Conservation (phyloP, 257 asterid species). For the Salvia hispanica region DNA sequence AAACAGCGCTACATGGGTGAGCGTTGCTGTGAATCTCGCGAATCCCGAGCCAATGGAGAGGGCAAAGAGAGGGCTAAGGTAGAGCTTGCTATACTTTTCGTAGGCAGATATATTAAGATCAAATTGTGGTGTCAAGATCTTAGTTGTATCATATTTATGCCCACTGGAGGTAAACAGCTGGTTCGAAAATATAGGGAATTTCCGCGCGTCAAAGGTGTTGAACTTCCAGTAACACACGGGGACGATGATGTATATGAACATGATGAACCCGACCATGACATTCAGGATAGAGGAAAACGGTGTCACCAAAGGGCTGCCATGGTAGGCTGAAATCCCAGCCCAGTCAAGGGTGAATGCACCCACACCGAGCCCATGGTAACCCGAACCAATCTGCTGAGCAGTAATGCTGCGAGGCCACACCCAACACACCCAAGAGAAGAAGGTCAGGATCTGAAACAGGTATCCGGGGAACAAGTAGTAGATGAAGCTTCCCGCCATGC, state of each 20-base stretch:
- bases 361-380: slow-evolving; percentile 90
- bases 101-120: slow-evolving; percentile 79
- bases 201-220: slow-evolving; percentile 82
- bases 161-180: slow-evolving; percentile 76
- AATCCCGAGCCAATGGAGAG: slow-evolving; percentile 95
- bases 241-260: slow-evolving; percentile 86
- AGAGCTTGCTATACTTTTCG: slow-evolving; percentile 78
- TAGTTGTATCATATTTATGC: slow-evolving; percentile 68
- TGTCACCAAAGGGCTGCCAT: slow-evolving; percentile 94
- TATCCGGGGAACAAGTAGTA: slow-evolving; percentile 91
- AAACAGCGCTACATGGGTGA: slow-evolving; percentile 86
- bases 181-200: slow-evolving; percentile 91
- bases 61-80: slow-evolving; percentile 94
- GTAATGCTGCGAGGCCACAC: slow-evolving; percentile 87
- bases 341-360: slow-evolving; percentile 99
- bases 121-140: slow-evolving; percentile 79
- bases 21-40: slow-evolving; percentile 90
- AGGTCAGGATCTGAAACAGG: slow-evolving; percentile 78
- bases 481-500: slow-evolving; percentile 68
- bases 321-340: slow-evolving; percentile 99
- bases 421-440: slow-evolving; percentile 99
- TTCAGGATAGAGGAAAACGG: slow-evolving; percentile 85
- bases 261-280: slow-evolving; percentile 77
- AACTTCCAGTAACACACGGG: slow-evolving; percentile 96
- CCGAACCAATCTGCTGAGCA: slow-evolving; percentile 96